Evolutionary conservation across 331 rosid species (phyloP).

Genomic region (Malus hybrid): DNA sequence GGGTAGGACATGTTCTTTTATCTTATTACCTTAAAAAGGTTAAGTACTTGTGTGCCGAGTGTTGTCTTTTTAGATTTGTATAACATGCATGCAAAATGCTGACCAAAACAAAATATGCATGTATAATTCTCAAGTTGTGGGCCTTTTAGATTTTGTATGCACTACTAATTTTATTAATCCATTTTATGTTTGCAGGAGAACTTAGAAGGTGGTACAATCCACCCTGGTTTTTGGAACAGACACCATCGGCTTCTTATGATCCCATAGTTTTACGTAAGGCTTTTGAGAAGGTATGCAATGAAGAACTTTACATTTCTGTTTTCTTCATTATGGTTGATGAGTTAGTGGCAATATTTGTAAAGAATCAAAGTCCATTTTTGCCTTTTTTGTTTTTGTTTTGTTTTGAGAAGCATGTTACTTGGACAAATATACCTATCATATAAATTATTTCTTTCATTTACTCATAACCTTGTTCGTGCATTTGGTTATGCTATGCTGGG

Average conservation of each 20-base stretch:
- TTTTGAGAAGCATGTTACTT: neutral
- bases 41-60: neutral
- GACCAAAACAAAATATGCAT: too few relatives aligned
- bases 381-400: neutral
- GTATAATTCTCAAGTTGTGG: neutral
- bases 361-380: neutral
- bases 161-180: neutral
- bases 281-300: slow-evolving; percentile 64
- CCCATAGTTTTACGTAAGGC: slow-evolving; percentile 52
- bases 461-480: neutral
- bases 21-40: neutral
- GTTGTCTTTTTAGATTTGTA: neutral
- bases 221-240: slow-evolving; percentile 60
- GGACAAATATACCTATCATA: neutral
- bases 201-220: slow-evolving; percentile 96
- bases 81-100: neutral
- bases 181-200: slow-evolving; percentile 47
- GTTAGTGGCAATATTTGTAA: neutral
- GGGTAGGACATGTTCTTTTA: neutral
- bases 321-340: neutral
- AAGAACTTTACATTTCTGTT: neutral
- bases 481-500: neutral
- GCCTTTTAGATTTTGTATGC: neutral
- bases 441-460: neutral
- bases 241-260: slow-evolving; percentile 73